phyloP scores from a whole-genome alignment of 73 alveolate species.

The Uronychia setigera region DNA sequence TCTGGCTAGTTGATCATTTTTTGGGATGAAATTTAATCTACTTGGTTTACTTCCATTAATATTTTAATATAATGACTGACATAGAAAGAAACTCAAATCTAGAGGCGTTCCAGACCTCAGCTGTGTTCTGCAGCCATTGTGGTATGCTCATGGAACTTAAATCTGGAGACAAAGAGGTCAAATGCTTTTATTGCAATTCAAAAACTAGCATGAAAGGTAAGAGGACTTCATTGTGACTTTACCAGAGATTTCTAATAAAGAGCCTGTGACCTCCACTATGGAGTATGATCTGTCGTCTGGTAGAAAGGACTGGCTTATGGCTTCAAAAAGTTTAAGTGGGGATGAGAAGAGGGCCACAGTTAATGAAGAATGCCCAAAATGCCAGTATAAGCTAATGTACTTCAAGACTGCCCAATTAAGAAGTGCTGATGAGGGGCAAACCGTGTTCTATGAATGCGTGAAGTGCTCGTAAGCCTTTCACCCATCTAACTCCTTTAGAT shows the following conservation, averaged over 20 bases:
- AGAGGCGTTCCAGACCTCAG: slow-evolving; percentile 36
- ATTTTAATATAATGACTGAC: not conserved
- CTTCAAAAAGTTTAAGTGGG: not conserved
- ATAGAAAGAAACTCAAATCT: slow-evolving; percentile 22
- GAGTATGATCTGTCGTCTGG: not conserved
- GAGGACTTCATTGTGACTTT: not conserved
- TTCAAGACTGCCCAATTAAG: slow-evolving; percentile 86
- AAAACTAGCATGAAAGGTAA: slow-evolving; percentile 26
- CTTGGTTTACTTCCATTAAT: not conserved
- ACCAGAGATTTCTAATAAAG: not conserved
- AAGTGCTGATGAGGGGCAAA: slow-evolving; percentile 98
- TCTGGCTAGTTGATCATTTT: not conserved
- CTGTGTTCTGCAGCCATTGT: slow-evolving; percentile 42
- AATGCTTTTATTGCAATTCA: slow-evolving; percentile 30
- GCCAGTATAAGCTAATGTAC: slow-evolving; percentile 83
- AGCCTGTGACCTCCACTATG: not conserved
- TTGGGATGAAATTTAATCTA: not conserved
- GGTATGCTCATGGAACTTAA: slow-evolving; percentile 46
- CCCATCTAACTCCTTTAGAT: not conserved
- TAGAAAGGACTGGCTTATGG: not conserved
- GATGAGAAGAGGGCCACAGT: slow-evolving; percentile 75
- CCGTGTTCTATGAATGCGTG: slow-evolving; percentile 95
- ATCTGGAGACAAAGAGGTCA: not conserved
- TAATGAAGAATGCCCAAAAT: slow-evolving; percentile 88
- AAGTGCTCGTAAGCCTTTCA: slow-evolving; percentile 69